Conservation (phyloP, 2,329 filamentous ascomycete species). For the Hypoxylon sp. region DNA sequence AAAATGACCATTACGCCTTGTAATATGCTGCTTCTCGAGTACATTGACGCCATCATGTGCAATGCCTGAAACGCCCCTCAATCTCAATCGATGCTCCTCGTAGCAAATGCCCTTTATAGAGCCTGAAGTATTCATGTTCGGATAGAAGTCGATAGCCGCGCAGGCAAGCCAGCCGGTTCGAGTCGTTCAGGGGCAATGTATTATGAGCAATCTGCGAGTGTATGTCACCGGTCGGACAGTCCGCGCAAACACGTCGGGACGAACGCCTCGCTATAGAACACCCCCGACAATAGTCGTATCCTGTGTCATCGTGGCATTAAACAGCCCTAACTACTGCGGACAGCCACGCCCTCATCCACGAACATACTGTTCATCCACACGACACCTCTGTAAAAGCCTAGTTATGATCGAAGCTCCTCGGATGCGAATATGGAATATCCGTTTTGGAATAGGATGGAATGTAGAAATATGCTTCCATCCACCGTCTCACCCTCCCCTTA, state of each 20-base stretch:
- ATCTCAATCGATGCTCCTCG: constrained; percentile 22
- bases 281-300: background rate
- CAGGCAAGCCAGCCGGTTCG: background rate
- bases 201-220: constrained; percentile 1
- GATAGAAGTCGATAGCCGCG: constrained; percentile 7
- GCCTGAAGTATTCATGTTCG: constrained; percentile 9
- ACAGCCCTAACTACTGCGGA: background rate
- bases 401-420: background rate
- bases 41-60: constrained; percentile 37
- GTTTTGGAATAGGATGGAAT: background rate
- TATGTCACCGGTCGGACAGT: background rate
- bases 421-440: background rate
- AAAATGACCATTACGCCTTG: constrained; percentile 37
- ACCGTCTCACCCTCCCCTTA: background rate
- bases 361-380: background rate
- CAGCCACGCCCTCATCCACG: constrained; percentile 1
- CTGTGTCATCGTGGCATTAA: background rate
- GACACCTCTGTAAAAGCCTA: background rate
- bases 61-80: constrained; percentile 27
- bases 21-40: constrained; percentile 33
- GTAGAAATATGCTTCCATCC: background rate
- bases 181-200: background rate
- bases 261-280: background rate
- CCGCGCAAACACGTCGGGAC: background rate
- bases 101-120: constrained; percentile 9